Evolutionary conservation across 441 rosid species (phyloP), one percentile per base, ranked within the genome.

Genomic region (Pelargonium hybrid): DNA sequence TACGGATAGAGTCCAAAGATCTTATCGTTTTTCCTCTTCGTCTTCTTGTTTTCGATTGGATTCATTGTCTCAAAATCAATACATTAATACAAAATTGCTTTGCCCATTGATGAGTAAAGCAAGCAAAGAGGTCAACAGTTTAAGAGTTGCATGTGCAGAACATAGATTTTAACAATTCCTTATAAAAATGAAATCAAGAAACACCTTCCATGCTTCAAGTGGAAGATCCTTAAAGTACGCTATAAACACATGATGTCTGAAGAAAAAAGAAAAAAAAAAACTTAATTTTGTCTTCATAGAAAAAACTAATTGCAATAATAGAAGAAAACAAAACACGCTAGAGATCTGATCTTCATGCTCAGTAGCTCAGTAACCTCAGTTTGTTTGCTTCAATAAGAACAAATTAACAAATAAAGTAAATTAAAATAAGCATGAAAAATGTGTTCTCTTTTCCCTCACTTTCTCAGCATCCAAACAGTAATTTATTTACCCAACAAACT

Each of bases 161-260:
- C 69, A 52, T 66, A 77, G 82, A 77, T 80, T 81, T 37, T 61
- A 72, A 70, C 73, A 54, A 31, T 31, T 31, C 21, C 34, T 37
- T 26, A 10, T 56, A 69, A 23, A 25, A 37, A 50, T 41, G 45
- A 65, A 17, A 1, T 54, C 7, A 54, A 54, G 18, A 54, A 17
- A 31, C 37, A 31, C 66, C 65, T 67, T 9, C 80, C 74, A 79
- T 67, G 52, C 61, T 77, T 74, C 69, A 68, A 80, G 84, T 78
- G 75, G 57, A 75, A 82, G 96, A 85, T 89, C 94, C 96, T 76
- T 67, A 75, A 82, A 85, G 77, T 39, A 74, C 89, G 91, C 86
- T 71, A n/a, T 34, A 26, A 41, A 70, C 87, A 86, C 90, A 78
- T 84, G 92, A 81, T 45, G 72, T 77, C 39, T 70, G 71, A 54